Evolutionary conservation across 202 grass and related monocot genomes (phyloP).

Genomic region (Panicum hallii): DNA sequence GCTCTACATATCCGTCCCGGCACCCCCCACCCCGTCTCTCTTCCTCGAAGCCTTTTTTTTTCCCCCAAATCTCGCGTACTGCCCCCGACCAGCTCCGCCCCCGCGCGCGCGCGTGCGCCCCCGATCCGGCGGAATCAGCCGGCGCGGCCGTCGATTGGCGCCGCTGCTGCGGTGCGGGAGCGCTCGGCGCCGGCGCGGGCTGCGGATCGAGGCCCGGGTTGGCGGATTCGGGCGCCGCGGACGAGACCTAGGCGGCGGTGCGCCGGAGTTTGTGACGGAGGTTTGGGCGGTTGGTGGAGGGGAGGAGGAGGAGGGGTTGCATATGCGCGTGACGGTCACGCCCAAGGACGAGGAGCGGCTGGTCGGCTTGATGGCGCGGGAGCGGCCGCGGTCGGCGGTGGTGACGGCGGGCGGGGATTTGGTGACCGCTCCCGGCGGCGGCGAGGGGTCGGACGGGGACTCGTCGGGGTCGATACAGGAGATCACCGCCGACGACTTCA

Average conservation of each 20-base stretch:
- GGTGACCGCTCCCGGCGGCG: slow-evolving; percentile 13
- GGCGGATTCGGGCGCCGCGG: slow-evolving; percentile 41
- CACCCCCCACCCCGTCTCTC: neutral
- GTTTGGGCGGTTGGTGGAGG: neutral
- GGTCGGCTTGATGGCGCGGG: slow-evolving; percentile 66
- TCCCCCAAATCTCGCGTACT: slow-evolving; percentile 48
- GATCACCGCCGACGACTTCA: slow-evolving; percentile 80
- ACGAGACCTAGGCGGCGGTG: slow-evolving; percentile 20
- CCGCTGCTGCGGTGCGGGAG: neutral
- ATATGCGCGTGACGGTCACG: slow-evolving; percentile 67
- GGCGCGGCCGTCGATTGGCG: neutral
- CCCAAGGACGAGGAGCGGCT: slow-evolving; percentile 61
- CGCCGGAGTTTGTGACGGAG: neutral
- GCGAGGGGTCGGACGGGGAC: slow-evolving; percentile 63
- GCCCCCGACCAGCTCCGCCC: slow-evolving; percentile 9
- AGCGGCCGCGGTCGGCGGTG: slow-evolving; percentile 62
- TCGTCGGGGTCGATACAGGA: slow-evolving; percentile 80
- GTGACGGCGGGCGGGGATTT: slow-evolving; percentile 58
- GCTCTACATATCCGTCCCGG: slow-evolving; percentile 18
- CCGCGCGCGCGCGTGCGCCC: neutral
- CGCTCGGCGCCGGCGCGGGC: slow-evolving; percentile 5
- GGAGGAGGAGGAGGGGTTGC: slow-evolving; percentile 3
- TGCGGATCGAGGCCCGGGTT: slow-evolving; percentile 30
- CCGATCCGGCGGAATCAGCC: slow-evolving; percentile 37
- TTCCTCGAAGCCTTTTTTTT: too few relatives aligned